Evolutionary conservation across 2,329 filamentous ascomycete genomes (phyloP).

Genomic region (Claviceps fusiformis): DNA sequence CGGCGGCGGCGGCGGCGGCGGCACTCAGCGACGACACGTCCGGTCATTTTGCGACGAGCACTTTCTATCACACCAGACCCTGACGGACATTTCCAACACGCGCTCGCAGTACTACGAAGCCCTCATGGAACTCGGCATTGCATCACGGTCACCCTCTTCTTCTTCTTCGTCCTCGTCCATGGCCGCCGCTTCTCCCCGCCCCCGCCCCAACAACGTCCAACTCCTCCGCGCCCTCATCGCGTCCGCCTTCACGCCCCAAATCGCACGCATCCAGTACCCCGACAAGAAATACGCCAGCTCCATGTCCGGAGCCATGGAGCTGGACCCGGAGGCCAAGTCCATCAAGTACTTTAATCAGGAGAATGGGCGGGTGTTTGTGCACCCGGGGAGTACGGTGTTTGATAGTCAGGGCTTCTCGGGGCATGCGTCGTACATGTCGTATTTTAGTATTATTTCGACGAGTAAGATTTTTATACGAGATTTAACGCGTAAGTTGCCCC

Average conservation of each 20-base stretch:
- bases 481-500: conserved; percentile 56
- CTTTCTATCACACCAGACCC: conserved; percentile 70
- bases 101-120: conserved; percentile 74
- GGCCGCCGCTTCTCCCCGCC: no score
- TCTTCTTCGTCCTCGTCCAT: not conserved
- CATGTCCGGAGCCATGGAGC: conserved; percentile 76
- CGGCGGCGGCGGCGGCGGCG: conserved; percentile 18
- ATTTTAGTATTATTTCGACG: conserved; percentile 85
- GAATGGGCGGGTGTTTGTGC: conserved; percentile 79
- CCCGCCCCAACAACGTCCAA: conserved; percentile 20
- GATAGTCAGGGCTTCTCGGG: conserved; percentile 65
- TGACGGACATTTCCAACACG: conserved; percentile 80
- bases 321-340: conserved; percentile 80
- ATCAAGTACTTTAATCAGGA: conserved; percentile 90
- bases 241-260: conserved; percentile 68
- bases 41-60: conserved; percentile 72
- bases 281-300: conserved; percentile 90
- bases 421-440: conserved; percentile 66
- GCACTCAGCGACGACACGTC: conserved; percentile 49
- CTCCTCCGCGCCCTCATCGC: conserved; percentile 59
- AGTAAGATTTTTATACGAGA: conserved; percentile 87
- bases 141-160: conserved; percentile 20
- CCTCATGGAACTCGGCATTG: conserved; percentile 73
- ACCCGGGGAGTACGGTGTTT: conserved; percentile 80
- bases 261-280: conserved; percentile 83